Conservation (phyloP, 129 eudicot species). For the Chrysanthemum seticuspe region DNA sequence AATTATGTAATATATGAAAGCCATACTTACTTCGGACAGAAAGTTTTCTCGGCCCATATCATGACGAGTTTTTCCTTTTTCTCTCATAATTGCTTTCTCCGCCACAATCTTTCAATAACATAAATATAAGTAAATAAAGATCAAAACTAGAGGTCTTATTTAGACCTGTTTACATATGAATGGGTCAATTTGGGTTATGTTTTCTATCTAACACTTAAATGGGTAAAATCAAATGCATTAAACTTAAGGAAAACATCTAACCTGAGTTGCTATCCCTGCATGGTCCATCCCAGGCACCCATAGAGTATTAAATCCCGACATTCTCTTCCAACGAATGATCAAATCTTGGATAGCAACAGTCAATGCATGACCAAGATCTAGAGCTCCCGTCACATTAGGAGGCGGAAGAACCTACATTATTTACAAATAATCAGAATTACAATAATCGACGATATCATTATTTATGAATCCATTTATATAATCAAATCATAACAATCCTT, state of each 20-base stretch:
- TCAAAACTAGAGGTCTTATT: not conserved
- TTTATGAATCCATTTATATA: not conserved
- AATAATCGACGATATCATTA: not conserved
- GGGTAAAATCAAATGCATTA: too few relatives aligned
- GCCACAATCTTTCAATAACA: slow-evolving; percentile 70
- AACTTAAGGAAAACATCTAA: slow-evolving; percentile 6
- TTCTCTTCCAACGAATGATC: slow-evolving; percentile 88
- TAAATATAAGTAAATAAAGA: not conserved
- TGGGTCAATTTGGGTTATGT: not conserved
- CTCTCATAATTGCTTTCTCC: slow-evolving; percentile 90
- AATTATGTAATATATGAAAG: not conserved
- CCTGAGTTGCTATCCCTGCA: slow-evolving; percentile 99
- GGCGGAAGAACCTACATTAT: slow-evolving; percentile 89
- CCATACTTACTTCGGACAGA: slow-evolving; percentile 72
- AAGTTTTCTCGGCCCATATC: slow-evolving; percentile 81
- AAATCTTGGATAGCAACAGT: slow-evolving; percentile 95
- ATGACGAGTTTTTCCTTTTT: slow-evolving; percentile 72
- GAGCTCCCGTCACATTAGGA: slow-evolving; percentile 96
- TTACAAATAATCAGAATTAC: slow-evolving; percentile 1
- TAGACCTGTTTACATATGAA: not conserved
- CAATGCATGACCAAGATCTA: slow-evolving; percentile 92
- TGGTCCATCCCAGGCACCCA: slow-evolving; percentile 99
- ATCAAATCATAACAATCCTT: slow-evolving; percentile 34
- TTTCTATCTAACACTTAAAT: not conserved
- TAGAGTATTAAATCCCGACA: slow-evolving; percentile 86